Conservation (phyloP, 495 filamentous ascomycete species). For the Aspergillus conjunctus region DNA sequence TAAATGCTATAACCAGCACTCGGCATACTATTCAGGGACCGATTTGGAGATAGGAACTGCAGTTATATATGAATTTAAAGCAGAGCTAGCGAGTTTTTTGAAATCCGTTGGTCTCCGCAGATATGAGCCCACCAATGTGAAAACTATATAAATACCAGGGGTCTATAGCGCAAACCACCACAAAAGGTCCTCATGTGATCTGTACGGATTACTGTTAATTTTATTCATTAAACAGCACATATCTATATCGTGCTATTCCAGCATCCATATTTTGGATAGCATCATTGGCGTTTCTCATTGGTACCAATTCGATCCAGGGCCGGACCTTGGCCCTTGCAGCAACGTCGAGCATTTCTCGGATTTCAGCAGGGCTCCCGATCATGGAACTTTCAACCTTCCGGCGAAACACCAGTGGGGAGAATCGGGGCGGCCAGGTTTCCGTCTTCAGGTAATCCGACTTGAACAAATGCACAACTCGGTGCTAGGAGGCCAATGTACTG, state of each 20-base stretch:
- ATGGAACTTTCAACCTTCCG: slow-evolving; percentile 68
- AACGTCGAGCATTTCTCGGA: slow-evolving; percentile 79
- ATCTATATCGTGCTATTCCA: not conserved
- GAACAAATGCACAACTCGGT: slow-evolving; percentile 70
- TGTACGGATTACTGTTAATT: too few relatives aligned
- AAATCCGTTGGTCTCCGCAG: too few relatives aligned
- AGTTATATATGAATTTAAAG: too few relatives aligned
- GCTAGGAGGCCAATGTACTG: slow-evolving; percentile 70
- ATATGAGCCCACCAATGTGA: too few relatives aligned
- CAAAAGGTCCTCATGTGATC: too few relatives aligned
- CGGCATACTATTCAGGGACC: too few relatives aligned
- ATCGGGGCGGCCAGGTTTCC: slow-evolving; percentile 64
- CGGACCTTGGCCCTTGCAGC: slow-evolving; percentile 70
- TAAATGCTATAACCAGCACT: too few relatives aligned
- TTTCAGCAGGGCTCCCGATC: slow-evolving; percentile 73
- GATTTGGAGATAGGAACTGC: too few relatives aligned
- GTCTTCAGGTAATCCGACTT: slow-evolving; percentile 75
- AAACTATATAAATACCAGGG: too few relatives aligned
- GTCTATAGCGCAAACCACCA: too few relatives aligned
- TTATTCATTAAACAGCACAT: not conserved
- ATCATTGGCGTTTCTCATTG: slow-evolving; percentile 49
- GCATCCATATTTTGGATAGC: not conserved
- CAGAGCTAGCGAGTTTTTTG: too few relatives aligned
- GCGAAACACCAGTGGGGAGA: slow-evolving; percentile 62
- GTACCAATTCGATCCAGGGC: slow-evolving; percentile 70